Conservation (phyloP, 148 eudicot genomes). For the Fagopyrum tataricum region DNA sequence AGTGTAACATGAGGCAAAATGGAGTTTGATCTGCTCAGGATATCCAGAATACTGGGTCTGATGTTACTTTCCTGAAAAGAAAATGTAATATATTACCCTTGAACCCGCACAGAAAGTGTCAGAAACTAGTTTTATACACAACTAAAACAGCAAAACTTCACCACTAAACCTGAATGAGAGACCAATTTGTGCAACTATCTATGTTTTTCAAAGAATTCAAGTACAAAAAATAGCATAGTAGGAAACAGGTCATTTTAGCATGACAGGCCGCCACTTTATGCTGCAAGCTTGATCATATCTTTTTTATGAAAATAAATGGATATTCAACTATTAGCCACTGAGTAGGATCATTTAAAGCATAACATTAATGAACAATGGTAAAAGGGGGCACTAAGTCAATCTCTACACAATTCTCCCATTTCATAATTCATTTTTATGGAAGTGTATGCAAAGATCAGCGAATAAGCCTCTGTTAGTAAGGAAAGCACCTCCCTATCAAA, state of each 20-base stretch:
- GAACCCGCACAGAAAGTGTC: background rate
- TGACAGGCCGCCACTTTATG: background rate
- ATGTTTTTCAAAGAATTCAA: background rate
- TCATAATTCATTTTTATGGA: background rate
- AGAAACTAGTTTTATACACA: background rate
- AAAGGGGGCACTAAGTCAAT: background rate
- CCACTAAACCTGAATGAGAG: background rate
- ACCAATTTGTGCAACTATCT: background rate
- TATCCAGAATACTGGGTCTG: conserved; percentile 33
- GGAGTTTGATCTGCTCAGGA: conserved; percentile 73
- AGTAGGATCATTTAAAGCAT: background rate
- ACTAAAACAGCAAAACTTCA: background rate
- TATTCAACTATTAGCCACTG: background rate
- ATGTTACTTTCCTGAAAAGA: conserved; percentile 34
- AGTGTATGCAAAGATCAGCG: background rate
- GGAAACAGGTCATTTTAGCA: background rate
- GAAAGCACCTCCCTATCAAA: background rate
- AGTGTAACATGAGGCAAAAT: conserved; percentile 81
- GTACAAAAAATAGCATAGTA: background rate
- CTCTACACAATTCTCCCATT: background rate
- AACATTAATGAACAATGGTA: background rate
- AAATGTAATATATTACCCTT: conserved; percentile 13
- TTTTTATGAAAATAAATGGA: background rate
- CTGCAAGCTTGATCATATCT: background rate
- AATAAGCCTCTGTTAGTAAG: background rate